phyloP scores from a whole-genome alignment of 2,329 filamentous ascomycete species.

The Xenosphaeropsis pyriputrescens region DNA sequence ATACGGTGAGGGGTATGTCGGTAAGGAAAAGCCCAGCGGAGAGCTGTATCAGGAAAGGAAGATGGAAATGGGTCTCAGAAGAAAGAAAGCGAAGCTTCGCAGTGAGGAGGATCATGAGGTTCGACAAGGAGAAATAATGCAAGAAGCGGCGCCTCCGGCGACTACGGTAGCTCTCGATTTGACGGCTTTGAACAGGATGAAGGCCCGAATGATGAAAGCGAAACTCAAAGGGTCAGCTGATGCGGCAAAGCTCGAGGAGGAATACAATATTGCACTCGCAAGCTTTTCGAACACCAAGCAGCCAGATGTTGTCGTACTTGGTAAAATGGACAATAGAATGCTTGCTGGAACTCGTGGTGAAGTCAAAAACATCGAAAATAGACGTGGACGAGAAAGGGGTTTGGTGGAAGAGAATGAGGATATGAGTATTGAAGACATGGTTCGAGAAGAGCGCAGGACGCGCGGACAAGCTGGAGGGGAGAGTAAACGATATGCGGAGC shows the following conservation, averaged over 20 bases:
- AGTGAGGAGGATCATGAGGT: conserved; percentile 19
- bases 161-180: conserved; percentile 47
- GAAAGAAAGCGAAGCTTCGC: conserved; percentile 13
- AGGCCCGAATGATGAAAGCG: conserved; percentile 91
- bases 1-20: conserved; percentile 75
- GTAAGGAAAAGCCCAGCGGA: conserved; percentile 76
- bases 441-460: conserved; percentile 82
- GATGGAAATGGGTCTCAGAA: conserved; percentile 35
- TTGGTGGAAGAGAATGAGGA: conserved; percentile 83
- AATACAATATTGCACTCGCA: conserved; percentile 67
- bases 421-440: conserved; percentile 95
- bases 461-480: conserved; percentile 66
- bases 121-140: conserved; percentile 41
- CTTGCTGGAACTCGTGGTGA: conserved; percentile 62
- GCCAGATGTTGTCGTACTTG: conserved; percentile 62
- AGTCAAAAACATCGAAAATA: conserved; percentile 64
- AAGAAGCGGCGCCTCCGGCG: conserved; percentile 32
- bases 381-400: conserved; percentile 71
- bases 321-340: conserved; percentile 80
- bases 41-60: conserved; percentile 72
- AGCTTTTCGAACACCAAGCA: conserved; percentile 39
- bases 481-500: conserved; percentile 69
- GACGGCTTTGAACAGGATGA: conserved; percentile 74
- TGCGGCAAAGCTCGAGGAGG: conserved; percentile 60
- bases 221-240: conserved; percentile 70